A percentile compares a stretch with the other conserved stretches of the same genome.
These are phyloP conservation scores for Solanum hybrid DNA, from an alignment of 305 asterid species.

Conservation along the genomic window DNA sequence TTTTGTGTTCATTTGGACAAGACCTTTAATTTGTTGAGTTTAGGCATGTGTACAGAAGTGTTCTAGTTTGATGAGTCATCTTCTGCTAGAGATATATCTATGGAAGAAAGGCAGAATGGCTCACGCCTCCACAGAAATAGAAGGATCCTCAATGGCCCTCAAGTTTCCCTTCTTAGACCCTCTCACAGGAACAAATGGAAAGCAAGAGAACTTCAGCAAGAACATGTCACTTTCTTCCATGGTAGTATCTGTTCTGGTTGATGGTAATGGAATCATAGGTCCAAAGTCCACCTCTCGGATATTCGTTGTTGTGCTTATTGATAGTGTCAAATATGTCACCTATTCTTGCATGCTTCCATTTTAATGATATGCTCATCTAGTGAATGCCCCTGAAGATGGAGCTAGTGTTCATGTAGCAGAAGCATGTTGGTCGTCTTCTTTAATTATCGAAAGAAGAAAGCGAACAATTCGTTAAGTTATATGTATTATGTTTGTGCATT, in stretches of 20 bases:
- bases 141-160: constrained; percentile 51
- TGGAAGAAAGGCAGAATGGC: constrained; percentile 29
- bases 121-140: constrained; percentile 37
- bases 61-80: constrained; percentile 16
- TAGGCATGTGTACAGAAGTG: not conserved
- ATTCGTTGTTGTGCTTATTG: not conserved
- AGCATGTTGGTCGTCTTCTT: not conserved
- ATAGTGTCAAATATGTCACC: not conserved
- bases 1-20: too few species aligned
- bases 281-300: not conserved
- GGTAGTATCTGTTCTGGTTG: not conserved
- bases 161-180: not conserved
- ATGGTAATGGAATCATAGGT: not conserved
- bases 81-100: constrained; percentile 29
- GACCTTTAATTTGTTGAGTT: not conserved
- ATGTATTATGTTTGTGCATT: not conserved
- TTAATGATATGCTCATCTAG: not conserved
- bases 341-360: not conserved
- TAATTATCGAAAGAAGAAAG: too few species aligned
- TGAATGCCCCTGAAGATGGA: not conserved
- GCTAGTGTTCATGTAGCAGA: not conserved
- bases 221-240: not conserved
- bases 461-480: not conserved
- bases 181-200: not conserved
- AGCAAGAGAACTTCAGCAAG: not conserved